Conservation (phyloP, 2,329 filamentous ascomycete genomes). For the Cercospora zeina region DNA sequence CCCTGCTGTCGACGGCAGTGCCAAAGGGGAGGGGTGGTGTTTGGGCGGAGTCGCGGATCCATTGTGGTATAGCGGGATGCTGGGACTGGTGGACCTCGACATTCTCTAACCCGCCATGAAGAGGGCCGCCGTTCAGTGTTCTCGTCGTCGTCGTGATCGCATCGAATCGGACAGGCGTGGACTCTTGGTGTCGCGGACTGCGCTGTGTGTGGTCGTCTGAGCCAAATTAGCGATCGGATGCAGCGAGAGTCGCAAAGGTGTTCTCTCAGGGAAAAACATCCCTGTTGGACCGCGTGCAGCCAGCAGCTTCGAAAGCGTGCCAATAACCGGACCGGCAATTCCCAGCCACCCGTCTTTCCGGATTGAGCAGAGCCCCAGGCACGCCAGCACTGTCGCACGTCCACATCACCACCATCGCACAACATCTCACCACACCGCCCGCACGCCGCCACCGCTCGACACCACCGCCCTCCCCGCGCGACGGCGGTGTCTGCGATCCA, state of each 20-base stretch:
- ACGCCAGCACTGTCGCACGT: neutral
- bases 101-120: constrained; percentile 54
- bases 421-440: constrained; percentile 7
- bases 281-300: constrained; percentile 3
- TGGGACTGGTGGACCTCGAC: constrained; percentile 60
- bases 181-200: neutral
- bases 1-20: constrained; percentile 5
- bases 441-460: neutral
- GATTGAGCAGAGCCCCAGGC: neutral
- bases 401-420: constrained; percentile 12
- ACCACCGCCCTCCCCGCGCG: neutral
- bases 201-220: neutral
- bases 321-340: neutral
- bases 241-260: constrained; percentile 7
- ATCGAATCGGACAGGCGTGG: neutral
- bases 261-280: constrained; percentile 4
- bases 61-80: constrained; percentile 57
- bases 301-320: neutral
- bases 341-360: constrained; percentile 6
- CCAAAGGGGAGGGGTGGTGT: constrained; percentile 16
- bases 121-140: constrained; percentile 11
- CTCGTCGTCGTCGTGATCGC: constrained; percentile 14
- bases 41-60: constrained; percentile 31
- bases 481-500: neutral
- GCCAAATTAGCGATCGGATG: neutral